These are phyloP conservation scores for Clarireedia sp. DNA, from an alignment of 2,329 filamentous ascomycete species.

Conservation along the genomic window DNA sequence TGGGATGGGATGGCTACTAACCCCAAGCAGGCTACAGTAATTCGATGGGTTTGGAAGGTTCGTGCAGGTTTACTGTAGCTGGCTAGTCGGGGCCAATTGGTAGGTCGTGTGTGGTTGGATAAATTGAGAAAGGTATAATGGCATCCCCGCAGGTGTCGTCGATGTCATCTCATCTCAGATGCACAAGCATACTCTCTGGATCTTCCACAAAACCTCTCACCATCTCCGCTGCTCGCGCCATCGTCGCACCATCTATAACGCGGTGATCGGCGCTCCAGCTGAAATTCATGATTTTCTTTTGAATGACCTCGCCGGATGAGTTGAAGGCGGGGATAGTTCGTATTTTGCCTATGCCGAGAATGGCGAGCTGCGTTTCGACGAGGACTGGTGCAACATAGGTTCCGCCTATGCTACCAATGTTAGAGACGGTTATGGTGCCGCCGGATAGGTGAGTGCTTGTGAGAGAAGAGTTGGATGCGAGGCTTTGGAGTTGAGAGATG, in stretches of 20 bases:
- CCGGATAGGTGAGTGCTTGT: constrained; percentile 67
- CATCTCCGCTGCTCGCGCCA: constrained; percentile 80
- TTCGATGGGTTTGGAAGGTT: too few relatives aligned
- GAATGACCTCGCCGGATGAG: constrained; percentile 47
- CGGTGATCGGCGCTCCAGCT: constrained; percentile 97
- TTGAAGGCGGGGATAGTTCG: constrained; percentile 74
- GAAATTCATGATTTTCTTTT: constrained; percentile 76
- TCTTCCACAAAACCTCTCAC: constrained; percentile 74
- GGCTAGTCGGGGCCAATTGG: background rate
- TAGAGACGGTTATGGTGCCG: constrained; percentile 91
- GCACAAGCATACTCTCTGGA: constrained; percentile 79
- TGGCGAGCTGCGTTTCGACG: constrained; percentile 83
- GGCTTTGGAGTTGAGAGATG: constrained; percentile 61
- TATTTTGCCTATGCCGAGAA: constrained; percentile 79
- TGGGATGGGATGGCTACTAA: too few relatives aligned
- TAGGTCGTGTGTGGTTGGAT: constrained; percentile 1
- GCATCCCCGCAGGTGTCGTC: background rate
- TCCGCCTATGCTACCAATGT: constrained; percentile 91
- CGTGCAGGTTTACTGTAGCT: too few relatives aligned
- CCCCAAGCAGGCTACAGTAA: too few relatives aligned
- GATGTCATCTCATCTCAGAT: constrained; percentile 51
- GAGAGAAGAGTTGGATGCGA: constrained; percentile 69
- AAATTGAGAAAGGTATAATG: background rate
- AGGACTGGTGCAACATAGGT: constrained; percentile 89
- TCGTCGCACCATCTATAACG: constrained; percentile 88